These are phyloP conservation scores for Suillus hirtellus DNA, from an alignment of 768 basidiomycete species.

Conservation along the genomic window DNA sequence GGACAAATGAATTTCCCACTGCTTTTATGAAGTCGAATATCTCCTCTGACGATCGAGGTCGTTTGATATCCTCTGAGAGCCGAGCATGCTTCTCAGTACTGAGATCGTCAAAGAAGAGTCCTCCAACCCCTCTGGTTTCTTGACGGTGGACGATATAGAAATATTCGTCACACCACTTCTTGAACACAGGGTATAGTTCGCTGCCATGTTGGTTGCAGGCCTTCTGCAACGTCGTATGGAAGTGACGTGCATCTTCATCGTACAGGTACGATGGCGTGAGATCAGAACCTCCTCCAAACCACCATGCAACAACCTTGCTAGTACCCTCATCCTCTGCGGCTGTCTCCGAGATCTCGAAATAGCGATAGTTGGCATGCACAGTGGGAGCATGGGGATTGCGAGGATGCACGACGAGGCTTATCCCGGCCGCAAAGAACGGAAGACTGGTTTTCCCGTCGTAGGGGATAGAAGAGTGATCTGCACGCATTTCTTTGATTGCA, in stretches of 20 bases:
- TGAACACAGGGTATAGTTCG: conserved; percentile 75
- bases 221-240: conserved; percentile 74
- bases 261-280: conserved; percentile 93
- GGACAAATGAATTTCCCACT: conserved; percentile 80
- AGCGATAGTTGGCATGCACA: conserved; percentile 94
- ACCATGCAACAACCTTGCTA: conserved; percentile 81
- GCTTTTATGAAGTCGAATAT: conserved; percentile 76
- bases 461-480: conserved; percentile 81
- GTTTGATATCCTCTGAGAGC: conserved; percentile 43
- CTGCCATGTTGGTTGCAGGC: conserved; percentile 76
- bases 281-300: conserved; percentile 97
- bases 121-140: conserved; percentile 89
- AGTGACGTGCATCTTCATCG: conserved; percentile 83
- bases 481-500: conserved; percentile 93
- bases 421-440: conserved; percentile 92
- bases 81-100: conserved; percentile 63
- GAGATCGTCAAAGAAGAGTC: conserved; percentile 96
- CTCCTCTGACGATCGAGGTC: conserved; percentile 61
- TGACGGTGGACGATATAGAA: conserved; percentile 88
- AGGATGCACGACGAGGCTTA: conserved; percentile 93
- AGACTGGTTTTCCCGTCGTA: conserved; percentile 60
- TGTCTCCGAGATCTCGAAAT: conserved; percentile 86
- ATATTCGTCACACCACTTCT: conserved; percentile 97
- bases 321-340: conserved; percentile 34
- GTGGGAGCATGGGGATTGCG: conserved; percentile 93